Evolutionary conservation across 192 early-diverging fungal species (phyloP), one percentile per base, ranked within the genome.

Genomic region (Chytriomyces hyalinus): DNA sequence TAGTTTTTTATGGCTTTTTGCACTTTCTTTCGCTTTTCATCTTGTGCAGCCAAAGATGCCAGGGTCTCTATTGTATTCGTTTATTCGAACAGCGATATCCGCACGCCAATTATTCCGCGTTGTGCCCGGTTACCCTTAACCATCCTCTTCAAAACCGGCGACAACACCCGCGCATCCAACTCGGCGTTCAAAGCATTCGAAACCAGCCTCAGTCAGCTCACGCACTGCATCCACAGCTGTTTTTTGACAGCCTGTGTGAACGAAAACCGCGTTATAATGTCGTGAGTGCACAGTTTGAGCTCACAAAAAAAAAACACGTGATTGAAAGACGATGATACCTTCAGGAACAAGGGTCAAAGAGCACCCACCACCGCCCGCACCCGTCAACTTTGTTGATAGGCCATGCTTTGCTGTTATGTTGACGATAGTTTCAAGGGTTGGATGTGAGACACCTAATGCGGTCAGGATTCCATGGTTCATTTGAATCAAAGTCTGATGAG

Each of bases 331-430:
- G 26, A 63, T 76, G n/a, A n/a, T n/a, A 80, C 80, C 80, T 44
- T 69, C 44, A 13, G 46, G 61, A n/a, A 85, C 17, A 24, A 85
- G 82, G 0, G 94, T 94, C 62, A 99, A 77, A 22, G 93, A 93
- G 81, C 97, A 99, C 11, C 98, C 98, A 67, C 98, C 98, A 51
- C 98, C 98, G 43, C 98, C 97, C 28, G 95, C 95, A 45, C 98
- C 98, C 4, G 98, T 99, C 45, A 99, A 82, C 83, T 99, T 99
- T 20, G 94, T 88, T 45, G 87, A 85, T 75, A 98, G 80, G 0
- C 85, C 87, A 50, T 87, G 79, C n/a, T 75, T 43, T 1, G 82
- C 79, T 0, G 94, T 90, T 17, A 94, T 91, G 11, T 80, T 81
- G 6, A 92, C 81, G 17, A 99, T 85, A 44, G 80, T 90, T 65